Conservation (phyloP, 129 eudicot species). For the Sambucus nigra region DNA sequence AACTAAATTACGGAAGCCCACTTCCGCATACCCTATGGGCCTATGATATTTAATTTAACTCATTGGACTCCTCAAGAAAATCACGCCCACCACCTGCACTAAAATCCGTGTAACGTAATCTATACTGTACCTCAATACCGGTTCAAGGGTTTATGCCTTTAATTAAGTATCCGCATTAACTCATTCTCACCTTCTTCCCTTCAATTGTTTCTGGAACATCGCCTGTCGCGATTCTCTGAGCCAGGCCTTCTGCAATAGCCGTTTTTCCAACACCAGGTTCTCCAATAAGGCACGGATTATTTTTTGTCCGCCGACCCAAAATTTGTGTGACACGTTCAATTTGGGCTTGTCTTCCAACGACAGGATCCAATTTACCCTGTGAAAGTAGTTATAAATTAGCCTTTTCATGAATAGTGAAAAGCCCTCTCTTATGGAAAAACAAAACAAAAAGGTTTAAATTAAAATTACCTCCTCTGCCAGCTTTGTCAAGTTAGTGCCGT, state of each 20-base stretch:
- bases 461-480: constrained; percentile 70
- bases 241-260: constrained; percentile 94
- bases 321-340: constrained; percentile 91
- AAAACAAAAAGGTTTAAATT: neutral
- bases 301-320: constrained; percentile 80
- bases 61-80: no score
- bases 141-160: no score
- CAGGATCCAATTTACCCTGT: constrained; percentile 90
- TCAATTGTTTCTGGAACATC: constrained; percentile 93
- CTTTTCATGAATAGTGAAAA: no score
- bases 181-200: constrained; percentile 70
- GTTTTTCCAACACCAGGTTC: constrained; percentile 97
- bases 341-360: constrained; percentile 76
- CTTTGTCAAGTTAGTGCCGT: constrained; percentile 88
- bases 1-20: no score
- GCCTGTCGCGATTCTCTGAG: constrained; percentile 78
- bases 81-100: no score
- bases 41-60: no score
- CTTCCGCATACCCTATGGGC: no score
- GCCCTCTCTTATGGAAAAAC: neutral
- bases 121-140: no score
- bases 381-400: no score
- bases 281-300: constrained; percentile 89
- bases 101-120: no score
- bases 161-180: no score